Base-by-base conservation (phyloP, 768 basidiomycete species). In the Cantharellus anzutake region DNA sequence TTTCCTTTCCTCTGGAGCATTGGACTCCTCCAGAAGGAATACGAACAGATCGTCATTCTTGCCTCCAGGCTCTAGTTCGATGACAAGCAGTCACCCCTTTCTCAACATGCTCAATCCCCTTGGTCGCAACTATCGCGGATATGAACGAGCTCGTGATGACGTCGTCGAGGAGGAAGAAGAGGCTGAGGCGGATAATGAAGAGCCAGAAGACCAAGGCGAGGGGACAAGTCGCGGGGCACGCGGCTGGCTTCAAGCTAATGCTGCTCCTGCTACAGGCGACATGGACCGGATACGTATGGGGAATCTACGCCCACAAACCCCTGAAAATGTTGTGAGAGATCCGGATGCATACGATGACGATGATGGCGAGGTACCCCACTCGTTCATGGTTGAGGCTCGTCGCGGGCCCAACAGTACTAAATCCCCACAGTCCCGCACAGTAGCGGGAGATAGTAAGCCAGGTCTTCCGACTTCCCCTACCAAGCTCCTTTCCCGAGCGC, bases 331-430 rank as follows among this genome's bases (percentile, higher is more conserved):
- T 29, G 41, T 44, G 59, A 50, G 40, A 4, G 40, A 42, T 16
- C 42, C 16, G 20, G 56, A 41, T 4, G 42, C 39, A 53, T 56
- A 62, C 60, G 53, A 62, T 7, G 41, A 63, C 39, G 81, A 84
- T 56, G 87, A 90, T 64, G 87, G 84, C 60, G 88, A 90, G 68
- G 86, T 85, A 2, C 88, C 88, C 0, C 82, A 84, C 67, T 85
- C 83, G 67, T 84, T 90, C 66, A 83, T 88, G 79, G 82, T 90
- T 64, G 87, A 91, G 70, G 79, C 84, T 42, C 56, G 42, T 40
- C 2, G 51, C 56, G 51, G 57, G n/a, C 50, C 56, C 20, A 57
- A 56, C 42, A 62, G 60, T 62, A 55, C 16, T 5, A 52, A 58
- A 38, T 37, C 58, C 40, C 5, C 58, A 38, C 42, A 58, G 57